Evolutionary conservation across 1,139 yeast species (phyloP), one percentile per base, ranked within the genome.

Genomic region (Zygosaccharomyces pseudobailii): DNA sequence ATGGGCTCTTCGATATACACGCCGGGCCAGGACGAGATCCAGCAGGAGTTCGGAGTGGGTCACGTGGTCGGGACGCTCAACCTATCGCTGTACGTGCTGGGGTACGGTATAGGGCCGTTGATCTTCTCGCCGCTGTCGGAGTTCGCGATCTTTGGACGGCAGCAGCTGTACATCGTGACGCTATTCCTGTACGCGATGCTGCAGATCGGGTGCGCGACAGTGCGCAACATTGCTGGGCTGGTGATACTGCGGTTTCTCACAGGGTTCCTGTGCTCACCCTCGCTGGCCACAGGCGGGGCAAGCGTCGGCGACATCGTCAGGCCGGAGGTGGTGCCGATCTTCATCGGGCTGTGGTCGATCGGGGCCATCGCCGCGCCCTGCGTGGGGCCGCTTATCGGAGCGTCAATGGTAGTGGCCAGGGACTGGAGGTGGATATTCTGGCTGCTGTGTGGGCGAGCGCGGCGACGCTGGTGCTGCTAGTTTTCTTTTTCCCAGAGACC

Each of bases 341-440:
- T 68, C 56, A 37, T 71, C 58, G 80, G 62, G 39, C 63, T 70
- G 46, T 79, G 72, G 83, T 79, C 76, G 63, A 73, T 57, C 49
- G 79, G 67, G 65, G 79, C 75, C 57, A 80, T 71, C 54, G 71
- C 66, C 50, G 89, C 88, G 37, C 87, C 87, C 0, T 76, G 76
- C 22, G 55, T 81, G 27, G 90, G 87, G 2, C 89, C 90, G 3
- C 62, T 82, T 17, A 65, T 84, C 41, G 82, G 84, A 46, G 78
- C 59, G 61, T 70, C 68, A 68, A 72, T 58, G 71, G 74, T 52
- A 65, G 63, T 69, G 66, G 64, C 72, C 62, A 52, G 71, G 72
- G 63, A 50, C 28, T 76, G 79, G 79, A 67, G 78, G 59, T 68
- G 74, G 69, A 66, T 72, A 4, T 73, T 72, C 51, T 75, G 79